phyloP scores from a whole-genome alignment of 257 asterid species.

The Solanum paucissectum region DNA sequence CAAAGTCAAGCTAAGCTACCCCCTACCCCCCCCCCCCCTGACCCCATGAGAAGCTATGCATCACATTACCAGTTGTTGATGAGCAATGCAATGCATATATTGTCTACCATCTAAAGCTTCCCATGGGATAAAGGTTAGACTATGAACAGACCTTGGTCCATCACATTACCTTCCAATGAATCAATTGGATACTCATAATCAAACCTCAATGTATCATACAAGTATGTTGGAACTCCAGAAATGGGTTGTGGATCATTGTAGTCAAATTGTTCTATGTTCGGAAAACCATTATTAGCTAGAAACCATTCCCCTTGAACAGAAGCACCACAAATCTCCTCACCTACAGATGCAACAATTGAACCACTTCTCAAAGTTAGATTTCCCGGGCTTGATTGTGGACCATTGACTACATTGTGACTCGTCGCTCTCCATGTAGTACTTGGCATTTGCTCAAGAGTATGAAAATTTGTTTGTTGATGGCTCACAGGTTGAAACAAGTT shows the following conservation, averaged over 20 bases:
- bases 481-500: constrained; percentile 30
- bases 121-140: constrained; percentile 18
- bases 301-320: constrained; percentile 29
- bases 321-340: constrained; percentile 22
- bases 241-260: constrained; percentile 27
- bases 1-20: constrained; percentile 15
- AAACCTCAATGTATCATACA: constrained; percentile 36
- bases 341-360: constrained; percentile 27
- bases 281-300: constrained; percentile 13
- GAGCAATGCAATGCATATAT: background rate
- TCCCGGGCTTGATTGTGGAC: constrained; percentile 20
- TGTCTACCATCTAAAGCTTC: background rate
- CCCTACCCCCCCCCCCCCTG: background rate
- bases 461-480: constrained; percentile 7
- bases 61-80: background rate
- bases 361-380: constrained; percentile 21
- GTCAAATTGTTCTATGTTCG: constrained; percentile 19
- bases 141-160: constrained; percentile 62
- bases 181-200: constrained; percentile 42
- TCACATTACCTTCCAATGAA: constrained; percentile 46
- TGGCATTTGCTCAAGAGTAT: constrained; percentile 17
- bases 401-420: constrained; percentile 21
- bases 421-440: constrained; percentile 24
- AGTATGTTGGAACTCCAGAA: constrained; percentile 28
- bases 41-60: background rate